Base-by-base conservation (phyloP, 2,329 filamentous ascomycete genomes). In the Aspergillus felis region DNA sequence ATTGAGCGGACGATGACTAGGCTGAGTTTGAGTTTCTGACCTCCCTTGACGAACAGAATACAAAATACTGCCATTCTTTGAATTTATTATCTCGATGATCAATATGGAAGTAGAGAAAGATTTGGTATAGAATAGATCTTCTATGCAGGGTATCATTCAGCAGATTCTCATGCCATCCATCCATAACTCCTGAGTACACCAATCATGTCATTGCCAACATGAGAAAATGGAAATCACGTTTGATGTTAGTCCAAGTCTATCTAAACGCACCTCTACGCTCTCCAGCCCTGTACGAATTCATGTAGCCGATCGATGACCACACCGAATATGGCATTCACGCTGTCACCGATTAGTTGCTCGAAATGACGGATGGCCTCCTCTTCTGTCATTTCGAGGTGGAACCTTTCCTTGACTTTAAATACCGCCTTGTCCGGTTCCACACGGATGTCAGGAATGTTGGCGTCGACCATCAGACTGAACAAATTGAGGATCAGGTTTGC, bases 391-490 rank as follows among this genome's bases (percentile, higher is more conserved):
- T 96, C 93, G 51, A 99, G 75, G 76, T 95, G 92, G 73, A 99
- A 96, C 41, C 94, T 81, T 77, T 99, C 94, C 71, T 94, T 88
- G 4, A 99, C 93, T 77, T 97, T 99, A 66, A 92, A 79, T 17
- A 97, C 93, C 10, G 91, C 92, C 77, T 95, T 95, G 75, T 97
- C 92, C 10, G 91, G 90, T 76, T 96, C 92, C 24, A 96, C 83
- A 57, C 89, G 87, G 68, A 99, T 95, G 67, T 97, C 95, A 0
- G 92, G 94, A 58, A 99, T 96, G 69, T 96, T 96, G 42, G 94
- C 93, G 72, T 97, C 92, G 17, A 96, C 89, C 94, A 99, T 99
- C 57, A 99, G 81, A 68, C 90, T 92, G 74, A 99, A 99, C 48
- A 99, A 75, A 68, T 99, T 99, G 28, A 99, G 82, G 44, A 99